These are phyloP conservation scores for Pseudogymnoascus sp. DNA, from an alignment of 2,329 filamentous ascomycete species.

Conservation along the genomic window DNA sequence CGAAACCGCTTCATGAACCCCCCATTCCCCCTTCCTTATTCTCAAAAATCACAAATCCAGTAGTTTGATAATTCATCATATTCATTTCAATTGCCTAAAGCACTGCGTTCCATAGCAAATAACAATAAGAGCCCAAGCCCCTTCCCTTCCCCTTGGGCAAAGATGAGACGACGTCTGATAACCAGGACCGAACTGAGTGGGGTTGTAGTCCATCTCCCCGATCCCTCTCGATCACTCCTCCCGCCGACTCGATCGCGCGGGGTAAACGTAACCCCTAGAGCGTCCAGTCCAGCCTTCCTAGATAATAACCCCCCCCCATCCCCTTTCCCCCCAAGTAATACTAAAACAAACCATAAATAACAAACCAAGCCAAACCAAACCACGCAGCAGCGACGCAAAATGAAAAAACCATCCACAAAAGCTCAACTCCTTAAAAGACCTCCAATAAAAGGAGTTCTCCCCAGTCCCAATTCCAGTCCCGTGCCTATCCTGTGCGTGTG, in stretches of 20 bases:
- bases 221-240: background rate
- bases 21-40: background rate
- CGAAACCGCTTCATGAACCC: no score
- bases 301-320: background rate
- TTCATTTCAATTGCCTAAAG: slow-evolving; percentile 1
- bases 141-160: background rate
- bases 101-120: background rate
- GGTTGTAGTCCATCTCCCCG: background rate
- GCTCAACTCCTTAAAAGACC: background rate
- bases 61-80: background rate
- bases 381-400: background rate
- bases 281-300: background rate
- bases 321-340: background rate
- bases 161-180: background rate
- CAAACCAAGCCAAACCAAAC: background rate
- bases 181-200: background rate
- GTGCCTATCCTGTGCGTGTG: background rate
- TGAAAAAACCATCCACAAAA: background rate
- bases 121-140: background rate
- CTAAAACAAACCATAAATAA: background rate
- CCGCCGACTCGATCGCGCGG: background rate
- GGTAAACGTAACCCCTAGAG: background rate
- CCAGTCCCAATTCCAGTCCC: background rate
- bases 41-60: background rate
- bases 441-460: background rate